Conservation (phyloP, 2,329 filamentous ascomycete genomes). For the Zymoseptoria passerinii region DNA sequence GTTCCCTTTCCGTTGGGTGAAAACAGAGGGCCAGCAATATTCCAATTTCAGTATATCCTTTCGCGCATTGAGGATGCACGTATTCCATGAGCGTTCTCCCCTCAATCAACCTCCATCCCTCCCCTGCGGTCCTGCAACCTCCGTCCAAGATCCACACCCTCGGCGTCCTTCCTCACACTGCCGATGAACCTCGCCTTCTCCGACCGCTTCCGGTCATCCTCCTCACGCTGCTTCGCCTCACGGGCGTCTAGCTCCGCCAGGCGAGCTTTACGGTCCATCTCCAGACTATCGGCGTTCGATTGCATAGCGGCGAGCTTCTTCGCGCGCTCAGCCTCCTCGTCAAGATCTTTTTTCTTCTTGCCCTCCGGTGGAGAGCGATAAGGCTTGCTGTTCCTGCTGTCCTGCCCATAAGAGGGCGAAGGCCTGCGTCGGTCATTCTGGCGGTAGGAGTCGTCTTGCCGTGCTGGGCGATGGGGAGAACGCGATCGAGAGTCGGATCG, state of each 20-base stretch:
- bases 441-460: conserved; percentile 9
- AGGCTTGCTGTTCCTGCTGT: conserved; percentile 10
- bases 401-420: conserved; percentile 16
- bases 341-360: conserved; percentile 11
- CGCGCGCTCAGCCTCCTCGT: conserved; percentile 29
- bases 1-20: neutral
- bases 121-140: conserved; percentile 19
- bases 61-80: too few species aligned
- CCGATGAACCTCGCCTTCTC: conserved; percentile 32
- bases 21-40: too few species aligned
- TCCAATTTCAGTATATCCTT: too few species aligned
- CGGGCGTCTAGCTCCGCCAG: conserved; percentile 57
- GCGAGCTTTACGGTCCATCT: conserved; percentile 60
- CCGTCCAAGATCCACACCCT: conserved; percentile 24
- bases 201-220: conserved; percentile 49
- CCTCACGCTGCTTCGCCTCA: conserved; percentile 56
- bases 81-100: neutral
- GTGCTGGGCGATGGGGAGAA: conserved; percentile 22
- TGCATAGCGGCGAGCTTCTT: conserved; percentile 35
- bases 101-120: conserved; percentile 16
- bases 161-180: conserved; percentile 26
- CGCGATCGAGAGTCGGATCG: conserved; percentile 30
- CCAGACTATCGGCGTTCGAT: conserved; percentile 49
- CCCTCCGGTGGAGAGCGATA: conserved; percentile 23
- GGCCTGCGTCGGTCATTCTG: conserved; percentile 11